Evolutionary conservation across 495 filamentous ascomycete genomes (phyloP), one percentile per base, ranked within the genome.

Genomic region (Penicillium bovifimosum): DNA sequence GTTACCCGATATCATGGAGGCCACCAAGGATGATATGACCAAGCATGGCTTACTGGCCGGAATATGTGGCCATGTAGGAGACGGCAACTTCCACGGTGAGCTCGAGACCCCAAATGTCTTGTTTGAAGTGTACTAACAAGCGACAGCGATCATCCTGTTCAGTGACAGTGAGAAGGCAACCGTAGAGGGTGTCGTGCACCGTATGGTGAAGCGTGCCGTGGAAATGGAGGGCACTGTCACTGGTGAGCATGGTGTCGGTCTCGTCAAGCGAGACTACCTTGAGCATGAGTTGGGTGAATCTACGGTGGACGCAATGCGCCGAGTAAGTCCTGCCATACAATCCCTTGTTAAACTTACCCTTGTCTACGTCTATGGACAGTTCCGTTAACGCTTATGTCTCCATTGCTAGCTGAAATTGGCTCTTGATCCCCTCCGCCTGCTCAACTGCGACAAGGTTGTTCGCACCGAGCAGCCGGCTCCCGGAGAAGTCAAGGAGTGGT

Each of bases 401-500:
- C 36, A 28, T 50, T 39, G 27, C 38, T 54, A 84, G 81, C 62
- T 86, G 39, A 86, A 87, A 73, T 66, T 80, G 56, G 82, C 83
- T 6, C 80, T 82, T 54, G 83, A 87, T 60, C 83, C 83, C 7
- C 71, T 81, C 20, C 81, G 83, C 60, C 53, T 86, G 49, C 75
- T 86, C 29, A 87, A 87, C 61, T 84, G 79, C 53, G 83, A 87
- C 66, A 87, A 87, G 60, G 74, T 86, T 43, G 75, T 86, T 20
- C 71, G 82, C 41, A 62, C 72, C 20, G 67, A 79, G 52, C 63
- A 60, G 47, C 67, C 71, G 9, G 57, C 53, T 14, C 60, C 66
- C 4, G 69, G 69, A 18, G 72, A 76, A 47, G 35, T 73, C 14
- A 73, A 75, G 52, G 53, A 67, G 61, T 74, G 73, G 73, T 75